Conservation (phyloP, 495 filamentous ascomycete genomes). For the Symbiotaphrina buchneri region DNA sequence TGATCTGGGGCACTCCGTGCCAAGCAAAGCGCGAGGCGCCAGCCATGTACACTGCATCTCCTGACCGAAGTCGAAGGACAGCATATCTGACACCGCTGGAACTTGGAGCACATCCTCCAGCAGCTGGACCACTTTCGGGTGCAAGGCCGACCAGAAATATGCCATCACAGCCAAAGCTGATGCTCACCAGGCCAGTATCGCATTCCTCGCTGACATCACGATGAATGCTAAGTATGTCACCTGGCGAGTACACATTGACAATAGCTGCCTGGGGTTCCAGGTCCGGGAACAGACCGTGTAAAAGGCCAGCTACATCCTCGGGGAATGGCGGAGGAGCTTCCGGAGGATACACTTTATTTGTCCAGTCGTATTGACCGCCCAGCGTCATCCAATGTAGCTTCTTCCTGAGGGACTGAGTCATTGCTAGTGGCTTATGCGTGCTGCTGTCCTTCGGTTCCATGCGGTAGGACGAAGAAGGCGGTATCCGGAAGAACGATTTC, state of each 20-base stretch:
- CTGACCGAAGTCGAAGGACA: conserved; percentile 46
- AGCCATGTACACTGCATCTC: conserved; percentile 68
- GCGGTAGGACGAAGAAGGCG: conserved; percentile 10
- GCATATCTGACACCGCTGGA: background rate
- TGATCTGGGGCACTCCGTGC: conserved; percentile 77
- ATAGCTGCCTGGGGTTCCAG: conserved; percentile 72
- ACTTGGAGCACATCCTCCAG: conserved; percentile 9
- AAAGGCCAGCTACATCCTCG: conserved; percentile 36
- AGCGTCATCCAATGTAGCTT: conserved; percentile 85
- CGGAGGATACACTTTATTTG: conserved; percentile 51
- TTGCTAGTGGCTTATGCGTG: conserved; percentile 44
- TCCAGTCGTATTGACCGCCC: conserved; percentile 92
- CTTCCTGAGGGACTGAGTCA: conserved; percentile 40
- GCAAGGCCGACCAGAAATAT: conserved; percentile 48
- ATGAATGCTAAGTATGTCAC: conserved; percentile 72
- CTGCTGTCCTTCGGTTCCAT: conserved; percentile 39
- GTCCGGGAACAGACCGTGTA: conserved; percentile 43
- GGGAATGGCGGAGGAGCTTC: conserved; percentile 51
- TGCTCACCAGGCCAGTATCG: conserved; percentile 49
- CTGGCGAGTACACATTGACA: conserved; percentile 71
- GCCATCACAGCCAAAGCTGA: conserved; percentile 75
- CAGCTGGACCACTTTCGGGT: background rate
- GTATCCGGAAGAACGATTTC: conserved; percentile 26
- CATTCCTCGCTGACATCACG: conserved; percentile 74
- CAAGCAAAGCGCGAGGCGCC: conserved; percentile 63